Evolutionary conservation across 768 basidiomycete species (phyloP), one percentile per base, ranked within the genome.

Genomic region (Dictyophora rubrovolvata): DNA sequence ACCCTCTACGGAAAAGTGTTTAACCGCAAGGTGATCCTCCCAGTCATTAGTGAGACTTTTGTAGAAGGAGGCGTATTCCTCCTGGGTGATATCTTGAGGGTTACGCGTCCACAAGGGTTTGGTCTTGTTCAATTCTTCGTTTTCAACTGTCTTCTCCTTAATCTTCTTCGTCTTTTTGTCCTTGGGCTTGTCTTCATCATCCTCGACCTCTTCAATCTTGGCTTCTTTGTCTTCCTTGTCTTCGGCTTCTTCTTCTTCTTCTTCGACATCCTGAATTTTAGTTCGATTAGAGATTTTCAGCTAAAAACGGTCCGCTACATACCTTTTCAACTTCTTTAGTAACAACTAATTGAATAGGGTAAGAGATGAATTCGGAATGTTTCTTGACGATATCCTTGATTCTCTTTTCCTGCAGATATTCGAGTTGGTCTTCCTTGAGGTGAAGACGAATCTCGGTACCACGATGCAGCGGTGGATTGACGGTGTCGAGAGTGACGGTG

Each of bases 71-170:
- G 70, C 85, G 71, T 99, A 99, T 74, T 98, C 96, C 68, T 99
- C 96, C 20, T 79, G 63, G 34, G 85, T 89, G 74, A 99, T 96
- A 34, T 98, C 95, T 62, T 79, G 79, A 62, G 96, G 96, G 75
- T 97, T 97, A 70, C 96, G 90, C 61, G 95, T 99, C 95, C 95
- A 99, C 74, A 99, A 89, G 62, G 95, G 96, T 79, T 99, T 99
- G 63, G 93, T 97, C 85, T 97, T 98, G 88, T 98, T 98, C 67
- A 99, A 87, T 78, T 98, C 96, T 79, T 98, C 93, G 72, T 94
- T 91, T 67, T 88, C 83, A 61, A 82, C 82, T 66, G 85, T 84
- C 68, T 76, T 79, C 76, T 93, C 90, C 82, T 93, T 94, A 79
- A 94, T 75, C 79, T 85, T 95, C 82, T 94, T 93, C 61, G 79